phyloP scores from a whole-genome alignment of 139 green algal species.

The Picochlorum sp. region DNA sequence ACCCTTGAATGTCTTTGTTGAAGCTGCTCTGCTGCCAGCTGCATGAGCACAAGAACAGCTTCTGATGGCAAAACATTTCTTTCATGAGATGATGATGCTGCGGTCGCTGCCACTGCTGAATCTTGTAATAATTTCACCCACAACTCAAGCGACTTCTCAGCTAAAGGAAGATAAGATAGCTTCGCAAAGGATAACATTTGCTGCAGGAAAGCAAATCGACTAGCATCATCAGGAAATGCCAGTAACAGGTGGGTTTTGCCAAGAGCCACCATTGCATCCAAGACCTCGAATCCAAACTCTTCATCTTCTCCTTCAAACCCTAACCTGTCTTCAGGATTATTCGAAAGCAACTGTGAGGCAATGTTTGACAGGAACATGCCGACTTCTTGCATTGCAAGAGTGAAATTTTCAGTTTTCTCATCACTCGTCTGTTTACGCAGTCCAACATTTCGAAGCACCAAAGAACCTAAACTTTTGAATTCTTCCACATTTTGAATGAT shows the following conservation, averaged over 20 bases:
- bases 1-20: constrained; percentile 15
- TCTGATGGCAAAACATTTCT: constrained; percentile 21
- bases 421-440: constrained; percentile 23
- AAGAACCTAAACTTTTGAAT: constrained; percentile 48
- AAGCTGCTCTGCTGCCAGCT: constrained; percentile 30
- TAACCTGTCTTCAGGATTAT: constrained; percentile 27
- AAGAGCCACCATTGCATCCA: constrained; percentile 45
- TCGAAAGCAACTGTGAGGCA: constrained; percentile 32
- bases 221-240: constrained; percentile 1
- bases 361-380: constrained; percentile 32
- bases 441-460: constrained; percentile 49
- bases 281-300: constrained; percentile 56
- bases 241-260: constrained; percentile 37
- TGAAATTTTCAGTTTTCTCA: constrained; percentile 38
- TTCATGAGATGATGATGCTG: background rate
- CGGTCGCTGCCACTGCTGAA: background rate
- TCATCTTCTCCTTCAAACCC: constrained; percentile 44
- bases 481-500: constrained; percentile 30
- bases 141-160: constrained; percentile 46
- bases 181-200: constrained; percentile 55
- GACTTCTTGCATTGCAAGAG: constrained; percentile 39
- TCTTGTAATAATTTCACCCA: constrained; percentile 39
- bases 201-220: constrained; percentile 17
- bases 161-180: constrained; percentile 55
- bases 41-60: constrained; percentile 30